A percentile compares a stretch with the other conserved stretches of the same genome.
phyloP scores from a whole-genome alignment of 2,329 filamentous ascomycete species.

The Cryphonectria parasitica region DNA sequence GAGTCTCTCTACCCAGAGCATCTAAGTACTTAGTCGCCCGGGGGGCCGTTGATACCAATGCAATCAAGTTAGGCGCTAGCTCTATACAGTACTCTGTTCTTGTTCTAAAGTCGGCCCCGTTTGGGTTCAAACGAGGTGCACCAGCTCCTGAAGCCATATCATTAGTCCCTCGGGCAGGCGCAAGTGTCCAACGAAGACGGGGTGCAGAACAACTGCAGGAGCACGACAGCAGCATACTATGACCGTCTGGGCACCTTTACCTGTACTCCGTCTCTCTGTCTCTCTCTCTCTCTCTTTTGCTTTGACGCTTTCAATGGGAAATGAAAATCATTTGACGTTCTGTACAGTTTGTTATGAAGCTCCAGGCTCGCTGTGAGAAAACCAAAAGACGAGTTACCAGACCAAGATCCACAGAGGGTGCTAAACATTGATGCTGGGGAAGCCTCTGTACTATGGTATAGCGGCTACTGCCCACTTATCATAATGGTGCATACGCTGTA shows the following conservation, averaged over 20 bases:
- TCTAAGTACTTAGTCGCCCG: not conserved
- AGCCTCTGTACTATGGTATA: not conserved
- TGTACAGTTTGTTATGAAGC: not conserved
- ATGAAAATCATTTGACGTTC: not conserved
- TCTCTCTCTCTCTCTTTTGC: not conserved
- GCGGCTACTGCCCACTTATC: not conserved
- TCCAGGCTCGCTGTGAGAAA: not conserved
- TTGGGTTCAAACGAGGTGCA: not conserved
- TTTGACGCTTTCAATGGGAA: not conserved
- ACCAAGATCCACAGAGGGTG: not conserved
- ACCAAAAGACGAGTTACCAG: not conserved
- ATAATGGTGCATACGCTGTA: too few relatives aligned
- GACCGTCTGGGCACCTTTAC: not conserved
- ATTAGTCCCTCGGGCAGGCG: not conserved
- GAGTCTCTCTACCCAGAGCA: not conserved
- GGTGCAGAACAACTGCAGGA: not conserved
- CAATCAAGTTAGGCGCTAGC: not conserved
- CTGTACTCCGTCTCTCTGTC: not conserved
- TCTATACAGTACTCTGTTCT: not conserved
- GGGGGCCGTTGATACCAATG: not conserved
- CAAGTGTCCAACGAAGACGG: not conserved
- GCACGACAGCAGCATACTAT: not conserved
- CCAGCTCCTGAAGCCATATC: constrained; percentile 3
- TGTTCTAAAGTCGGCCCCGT: not conserved
- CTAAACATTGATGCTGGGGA: not conserved